Evolutionary conservation across 257 asterid genomes (phyloP).

Genomic region (Coffea eugenioides): DNA sequence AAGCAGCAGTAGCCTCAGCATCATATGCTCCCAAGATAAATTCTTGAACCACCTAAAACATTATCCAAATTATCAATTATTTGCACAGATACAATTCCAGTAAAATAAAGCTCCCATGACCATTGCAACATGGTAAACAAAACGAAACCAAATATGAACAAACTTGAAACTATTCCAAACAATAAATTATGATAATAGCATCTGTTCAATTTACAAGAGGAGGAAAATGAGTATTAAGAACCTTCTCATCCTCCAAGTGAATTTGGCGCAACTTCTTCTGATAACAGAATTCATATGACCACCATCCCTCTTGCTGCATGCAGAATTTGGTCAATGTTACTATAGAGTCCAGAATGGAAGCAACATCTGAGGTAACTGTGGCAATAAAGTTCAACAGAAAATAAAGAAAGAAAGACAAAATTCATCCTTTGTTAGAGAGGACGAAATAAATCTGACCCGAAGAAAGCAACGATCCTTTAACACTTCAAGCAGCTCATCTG

Average conservation of each 20-base stretch:
- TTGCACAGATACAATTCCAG: background rate
- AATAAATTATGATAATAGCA: background rate
- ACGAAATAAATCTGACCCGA: slow-evolving; percentile 50
- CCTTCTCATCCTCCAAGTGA: slow-evolving; percentile 94
- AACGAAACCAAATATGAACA: background rate
- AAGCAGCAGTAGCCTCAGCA: slow-evolving; percentile 73
- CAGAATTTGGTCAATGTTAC: slow-evolving; percentile 28
- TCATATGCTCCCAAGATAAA: slow-evolving; percentile 84
- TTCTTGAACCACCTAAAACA: slow-evolving; percentile 76
- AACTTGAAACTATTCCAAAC: background rate
- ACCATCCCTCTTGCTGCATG: slow-evolving; percentile 99
- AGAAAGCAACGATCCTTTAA: slow-evolving; percentile 80
- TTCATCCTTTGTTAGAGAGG: background rate
- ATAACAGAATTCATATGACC: slow-evolving; percentile 97
- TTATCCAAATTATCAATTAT: background rate
- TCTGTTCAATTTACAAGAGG: background rate
- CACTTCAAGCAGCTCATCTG: slow-evolving; percentile 92
- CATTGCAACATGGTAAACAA: background rate
- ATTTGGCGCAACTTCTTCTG: slow-evolving; percentile 73
- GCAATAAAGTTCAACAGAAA: background rate
- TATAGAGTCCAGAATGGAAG: background rate
- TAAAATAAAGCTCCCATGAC: background rate
- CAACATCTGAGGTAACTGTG: background rate
- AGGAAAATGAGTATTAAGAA: slow-evolving; percentile 15
- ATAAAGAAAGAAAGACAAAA: background rate